Conservation (phyloP, 116 monocot species). For the Phalaenopsis hybrid region DNA sequence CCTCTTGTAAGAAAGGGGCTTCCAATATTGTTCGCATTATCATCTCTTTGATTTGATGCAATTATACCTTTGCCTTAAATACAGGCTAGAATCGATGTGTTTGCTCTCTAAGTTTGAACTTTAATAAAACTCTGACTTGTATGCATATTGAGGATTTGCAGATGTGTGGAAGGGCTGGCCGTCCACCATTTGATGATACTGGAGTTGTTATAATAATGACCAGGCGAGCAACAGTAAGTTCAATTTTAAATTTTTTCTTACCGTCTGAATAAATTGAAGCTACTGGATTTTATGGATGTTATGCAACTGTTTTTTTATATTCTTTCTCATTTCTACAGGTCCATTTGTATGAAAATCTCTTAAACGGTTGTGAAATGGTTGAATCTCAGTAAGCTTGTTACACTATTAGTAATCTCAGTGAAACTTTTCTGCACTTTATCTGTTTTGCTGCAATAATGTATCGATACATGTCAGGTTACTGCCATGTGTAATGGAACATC, state of each 20-base stretch:
- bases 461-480: conserved; percentile 47
- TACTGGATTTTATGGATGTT: neutral
- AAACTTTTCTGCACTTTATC: neutral
- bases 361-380: conserved; percentile 98
- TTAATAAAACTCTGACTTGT: neutral
- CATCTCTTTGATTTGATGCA: neutral
- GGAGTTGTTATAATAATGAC: conserved; percentile 95
- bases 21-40: neutral
- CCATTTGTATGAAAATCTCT: conserved; percentile 93
- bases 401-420: neutral
- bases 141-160: conserved; percentile 21
- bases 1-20: neutral
- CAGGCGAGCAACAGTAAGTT: conserved; percentile 81
- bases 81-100: neutral
- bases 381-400: conserved; percentile 83
- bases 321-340: conserved; percentile 45
- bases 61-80: neutral
- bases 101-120: neutral
- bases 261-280: neutral
- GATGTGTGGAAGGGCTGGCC: conserved; percentile 99
- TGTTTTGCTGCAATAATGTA: conserved; percentile 2
- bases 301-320: neutral
- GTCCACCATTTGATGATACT: conserved; percentile 97
- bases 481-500: conserved; percentile 79
- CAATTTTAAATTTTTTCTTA: neutral